Conservation (phyloP, 257 asterid species). For the Solanum sitiens region DNA sequence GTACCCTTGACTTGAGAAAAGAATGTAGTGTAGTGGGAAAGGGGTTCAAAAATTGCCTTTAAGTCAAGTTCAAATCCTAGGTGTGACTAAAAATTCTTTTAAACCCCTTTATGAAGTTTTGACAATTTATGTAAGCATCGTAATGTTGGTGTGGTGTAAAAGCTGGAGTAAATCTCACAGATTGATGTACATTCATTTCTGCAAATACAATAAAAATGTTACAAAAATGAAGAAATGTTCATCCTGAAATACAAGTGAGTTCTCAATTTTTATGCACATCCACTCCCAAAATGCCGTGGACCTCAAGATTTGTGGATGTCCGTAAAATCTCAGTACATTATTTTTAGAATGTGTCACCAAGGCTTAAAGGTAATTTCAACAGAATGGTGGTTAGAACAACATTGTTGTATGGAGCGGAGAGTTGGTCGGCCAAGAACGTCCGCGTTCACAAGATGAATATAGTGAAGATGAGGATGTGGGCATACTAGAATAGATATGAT, state of each 20-base stretch:
- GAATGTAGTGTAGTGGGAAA: background rate
- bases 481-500: background rate
- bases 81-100: background rate
- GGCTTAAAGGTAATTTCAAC: background rate
- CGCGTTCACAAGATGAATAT: background rate
- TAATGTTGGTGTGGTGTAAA: background rate
- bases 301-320: background rate
- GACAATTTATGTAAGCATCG: background rate
- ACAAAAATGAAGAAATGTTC: background rate
- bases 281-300: background rate
- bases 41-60: background rate
- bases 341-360: background rate
- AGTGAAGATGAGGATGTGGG: background rate
- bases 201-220: background rate
- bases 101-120: background rate
- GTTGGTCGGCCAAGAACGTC: background rate
- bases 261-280: background rate
- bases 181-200: background rate
- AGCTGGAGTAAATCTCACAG: background rate
- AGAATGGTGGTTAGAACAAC: background rate
- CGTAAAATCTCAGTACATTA: background rate
- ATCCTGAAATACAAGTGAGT: background rate
- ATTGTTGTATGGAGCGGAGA: background rate
- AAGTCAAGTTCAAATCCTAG: background rate
- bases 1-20: background rate